phyloP scores from a whole-genome alignment of 768 basidiomycete genomes.

The Suillus placidus region DNA sequence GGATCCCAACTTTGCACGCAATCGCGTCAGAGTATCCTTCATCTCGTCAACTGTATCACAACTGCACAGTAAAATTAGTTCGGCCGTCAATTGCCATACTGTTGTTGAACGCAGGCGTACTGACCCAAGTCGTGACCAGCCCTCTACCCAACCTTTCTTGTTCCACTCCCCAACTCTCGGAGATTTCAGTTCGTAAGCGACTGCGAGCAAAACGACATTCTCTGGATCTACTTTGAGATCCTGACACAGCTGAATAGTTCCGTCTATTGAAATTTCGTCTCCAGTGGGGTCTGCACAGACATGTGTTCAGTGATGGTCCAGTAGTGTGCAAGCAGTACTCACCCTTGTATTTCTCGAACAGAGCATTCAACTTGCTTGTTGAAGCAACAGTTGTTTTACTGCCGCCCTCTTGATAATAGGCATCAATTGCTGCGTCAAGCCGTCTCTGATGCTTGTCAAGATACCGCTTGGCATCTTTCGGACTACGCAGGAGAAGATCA shows the following conservation, averaged over 20 bases:
- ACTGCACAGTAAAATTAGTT: conserved; percentile 36
- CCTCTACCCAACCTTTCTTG: conserved; percentile 72
- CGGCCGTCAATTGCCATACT: conserved; percentile 11
- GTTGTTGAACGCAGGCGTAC: conserved; percentile 26
- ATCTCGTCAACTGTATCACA: conserved; percentile 68
- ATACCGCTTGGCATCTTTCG: conserved; percentile 65
- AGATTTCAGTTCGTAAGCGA: conserved; percentile 82
- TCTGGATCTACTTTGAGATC: conserved; percentile 74
- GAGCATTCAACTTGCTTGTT: conserved; percentile 51
- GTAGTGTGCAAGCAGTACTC: conserved; percentile 11
- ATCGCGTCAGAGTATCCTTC: conserved; percentile 51
- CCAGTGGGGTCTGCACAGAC: conserved; percentile 52
- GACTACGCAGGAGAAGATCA: conserved; percentile 23
- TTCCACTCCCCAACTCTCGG: conserved; percentile 74
- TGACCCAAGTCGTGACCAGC: conserved; percentile 76
- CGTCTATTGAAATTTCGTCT: conserved; percentile 73
- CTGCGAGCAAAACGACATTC: conserved; percentile 78
- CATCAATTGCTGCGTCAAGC: conserved; percentile 73
- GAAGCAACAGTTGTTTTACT: conserved; percentile 38
- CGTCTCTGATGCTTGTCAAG: conserved; percentile 65
- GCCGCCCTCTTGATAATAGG: conserved; percentile 58
- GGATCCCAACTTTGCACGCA: conserved; percentile 61
- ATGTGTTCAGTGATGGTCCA: conserved; percentile 8
- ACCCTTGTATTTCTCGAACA: conserved; percentile 78
- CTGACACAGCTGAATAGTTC: conserved; percentile 76